Base-by-base conservation (phyloP, 441 rosid species). In the Gossypium aridum region DNA sequence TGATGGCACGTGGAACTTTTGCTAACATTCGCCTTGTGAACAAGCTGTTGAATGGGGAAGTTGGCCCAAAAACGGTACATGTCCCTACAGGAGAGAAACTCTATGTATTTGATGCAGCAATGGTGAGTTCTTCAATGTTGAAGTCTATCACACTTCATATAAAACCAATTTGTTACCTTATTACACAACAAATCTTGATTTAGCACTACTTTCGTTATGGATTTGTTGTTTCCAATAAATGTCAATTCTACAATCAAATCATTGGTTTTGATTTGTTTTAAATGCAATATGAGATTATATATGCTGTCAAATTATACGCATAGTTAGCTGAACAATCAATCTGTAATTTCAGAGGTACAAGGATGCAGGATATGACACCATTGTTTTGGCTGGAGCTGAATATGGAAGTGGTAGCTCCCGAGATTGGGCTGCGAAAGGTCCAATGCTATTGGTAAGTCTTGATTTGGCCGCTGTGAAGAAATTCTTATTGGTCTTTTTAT, bases 361-460 rank as follows among this genome's bases (percentile, higher is more conserved):
- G 82, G 69, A 28, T 55, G 87, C 93, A 59, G 97, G 99, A 22
- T 87, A 83, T 14, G 92, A 87, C 80, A 93, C 98, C 76, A 86
- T 96, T 77, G 79, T 96, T 71, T 77, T 96, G 55, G 99, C 99
- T 75, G 98, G 99, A 76, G 97, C 98, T 0, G 98, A 96, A 82
- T 96, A 96, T 60, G 99, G 98, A 81, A 96, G 99, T 78, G 99
- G 99, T 83, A 96, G 98, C 86, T 96, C 98, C 16, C 85, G 98
- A 67, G 99, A 96, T 84, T 96, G 99, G 99, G 99, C 99, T 77
- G 98, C 99, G 56, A 96, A 96, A 88, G 98, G 98, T 75, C 98
- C 98, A 20, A 90, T 93, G 97, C 74, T 96, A 66, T 83, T 87
- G 92, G 99, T 91, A 71, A 76, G 85, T 64, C 53, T 56, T 76